phyloP scores from a whole-genome alignment of 202 grass and related monocot genomes.

The Hordeum pubiflorum region DNA sequence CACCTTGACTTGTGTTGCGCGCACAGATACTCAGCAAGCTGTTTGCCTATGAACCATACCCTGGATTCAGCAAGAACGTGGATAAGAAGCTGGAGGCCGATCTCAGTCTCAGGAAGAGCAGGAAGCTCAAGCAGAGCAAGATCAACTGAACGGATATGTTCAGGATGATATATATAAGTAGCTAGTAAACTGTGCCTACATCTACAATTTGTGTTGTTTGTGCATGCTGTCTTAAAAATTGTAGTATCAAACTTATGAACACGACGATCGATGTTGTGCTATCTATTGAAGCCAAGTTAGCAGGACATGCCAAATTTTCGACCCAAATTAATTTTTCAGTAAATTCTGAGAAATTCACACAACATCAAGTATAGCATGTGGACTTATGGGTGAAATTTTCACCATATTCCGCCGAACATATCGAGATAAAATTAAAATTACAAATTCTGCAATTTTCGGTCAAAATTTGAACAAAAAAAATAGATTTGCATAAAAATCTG shows the following conservation, averaged over 20 bases:
- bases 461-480: too few relatives aligned
- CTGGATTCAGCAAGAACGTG: constrained; percentile 74
- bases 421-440: too few relatives aligned
- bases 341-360: too few relatives aligned
- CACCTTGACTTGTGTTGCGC: background rate
- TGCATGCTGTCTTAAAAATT: background rate
- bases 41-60: constrained; percentile 79
- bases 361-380: too few relatives aligned
- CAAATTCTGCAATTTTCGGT: too few relatives aligned
- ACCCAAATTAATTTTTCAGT: too few relatives aligned
- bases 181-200: background rate
- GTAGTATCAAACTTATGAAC: background rate
- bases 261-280: background rate
- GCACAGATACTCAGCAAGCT: constrained; percentile 59
- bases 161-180: background rate
- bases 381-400: too few relatives aligned
- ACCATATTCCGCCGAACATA: too few relatives aligned
- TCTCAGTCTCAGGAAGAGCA: constrained; percentile 30
- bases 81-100: constrained; percentile 51
- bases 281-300: background rate
- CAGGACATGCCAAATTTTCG: too few relatives aligned
- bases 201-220: background rate
- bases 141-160: constrained; percentile 20
- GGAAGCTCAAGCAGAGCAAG: constrained; percentile 43
- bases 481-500: too few relatives aligned